phyloP scores from a whole-genome alignment of 169 alveolate species.

The Miamiensis avidus region DNA sequence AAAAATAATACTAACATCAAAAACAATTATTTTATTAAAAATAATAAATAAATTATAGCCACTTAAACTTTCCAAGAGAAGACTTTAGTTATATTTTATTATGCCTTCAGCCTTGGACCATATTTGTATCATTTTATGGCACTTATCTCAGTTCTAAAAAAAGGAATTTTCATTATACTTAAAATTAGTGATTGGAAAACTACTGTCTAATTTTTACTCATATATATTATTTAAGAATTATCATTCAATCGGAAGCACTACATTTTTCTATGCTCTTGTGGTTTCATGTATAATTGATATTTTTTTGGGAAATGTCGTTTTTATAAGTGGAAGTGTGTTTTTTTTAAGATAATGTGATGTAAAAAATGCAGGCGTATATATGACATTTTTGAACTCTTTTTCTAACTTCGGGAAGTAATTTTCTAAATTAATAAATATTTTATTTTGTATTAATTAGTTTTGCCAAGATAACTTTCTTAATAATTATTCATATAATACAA shows the following conservation, averaged over 20 bases:
- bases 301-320: neutral
- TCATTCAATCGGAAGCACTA: too few species aligned
- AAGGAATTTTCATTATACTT: too few species aligned
- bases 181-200: neutral
- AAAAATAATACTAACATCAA: neutral
- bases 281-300: neutral
- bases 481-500: too few species aligned
- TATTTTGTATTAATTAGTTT: too few species aligned
- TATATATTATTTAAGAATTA: too few species aligned
- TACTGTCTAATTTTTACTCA: neutral
- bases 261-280: too few species aligned
- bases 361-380: conserved; percentile 4
- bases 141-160: neutral
- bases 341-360: conserved; percentile 14
- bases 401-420: conserved; percentile 9
- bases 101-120: neutral
- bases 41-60: neutral
- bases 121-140: neutral
- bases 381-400: conserved; percentile 27
- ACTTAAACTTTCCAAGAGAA: neutral
- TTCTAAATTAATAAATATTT: too few species aligned
- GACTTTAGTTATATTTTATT: neutral
- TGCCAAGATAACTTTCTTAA: too few species aligned
- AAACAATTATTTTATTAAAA: too few species aligned
- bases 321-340: neutral